Conservation (phyloP, 1,284 basidiomycete species). For the Cutaneotrichosporon spelunceum region DNA sequence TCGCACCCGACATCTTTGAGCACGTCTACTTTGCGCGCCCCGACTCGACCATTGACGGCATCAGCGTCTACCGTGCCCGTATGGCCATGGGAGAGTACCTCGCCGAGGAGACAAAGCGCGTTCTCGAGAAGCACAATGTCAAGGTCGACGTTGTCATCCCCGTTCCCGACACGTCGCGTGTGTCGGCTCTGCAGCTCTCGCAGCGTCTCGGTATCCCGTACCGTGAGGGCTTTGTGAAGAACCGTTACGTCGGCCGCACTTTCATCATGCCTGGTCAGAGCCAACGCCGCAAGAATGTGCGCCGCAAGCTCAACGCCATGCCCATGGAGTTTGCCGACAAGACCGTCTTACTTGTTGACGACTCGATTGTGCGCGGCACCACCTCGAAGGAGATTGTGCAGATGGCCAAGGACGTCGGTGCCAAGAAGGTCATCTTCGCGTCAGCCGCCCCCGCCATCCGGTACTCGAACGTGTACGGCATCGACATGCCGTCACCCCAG, state of each 20-base stretch:
- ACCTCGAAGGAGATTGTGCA: conserved; percentile 99
- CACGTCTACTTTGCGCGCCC: conserved; percentile 98
- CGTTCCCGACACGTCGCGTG: conserved; percentile 94
- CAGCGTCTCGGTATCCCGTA: conserved; percentile 89
- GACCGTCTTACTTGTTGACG: conserved; percentile 93
- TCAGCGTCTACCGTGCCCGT: conserved; percentile 93
- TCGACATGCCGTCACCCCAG: conserved; percentile 94
- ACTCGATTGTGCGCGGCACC: conserved; percentile 97
- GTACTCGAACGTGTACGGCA: conserved; percentile 95
- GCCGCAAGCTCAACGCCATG: conserved; percentile 97
- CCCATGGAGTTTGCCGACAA: conserved; percentile 94
- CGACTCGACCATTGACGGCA: conserved; percentile 94
- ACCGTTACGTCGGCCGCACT: conserved; percentile 95
- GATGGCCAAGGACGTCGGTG: conserved; percentile 99
- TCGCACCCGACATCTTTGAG: conserved; percentile 99
- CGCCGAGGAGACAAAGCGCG: conserved; percentile 77
- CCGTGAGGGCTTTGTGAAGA: conserved; percentile 98
- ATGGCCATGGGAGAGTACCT: conserved; percentile 99
- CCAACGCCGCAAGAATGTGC: conserved; percentile 82
- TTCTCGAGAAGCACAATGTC: conserved; percentile 67
- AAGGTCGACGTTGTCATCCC: conserved; percentile 94
- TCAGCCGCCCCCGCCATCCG: conserved; percentile 81
- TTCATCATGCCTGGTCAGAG: conserved; percentile 99
- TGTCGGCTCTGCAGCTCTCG: conserved; percentile 91
- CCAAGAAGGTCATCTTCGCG: conserved; percentile 94